These are phyloP conservation scores for Corymbia citriodora DNA, from an alignment of 441 rosid species.

Conservation along the genomic window DNA sequence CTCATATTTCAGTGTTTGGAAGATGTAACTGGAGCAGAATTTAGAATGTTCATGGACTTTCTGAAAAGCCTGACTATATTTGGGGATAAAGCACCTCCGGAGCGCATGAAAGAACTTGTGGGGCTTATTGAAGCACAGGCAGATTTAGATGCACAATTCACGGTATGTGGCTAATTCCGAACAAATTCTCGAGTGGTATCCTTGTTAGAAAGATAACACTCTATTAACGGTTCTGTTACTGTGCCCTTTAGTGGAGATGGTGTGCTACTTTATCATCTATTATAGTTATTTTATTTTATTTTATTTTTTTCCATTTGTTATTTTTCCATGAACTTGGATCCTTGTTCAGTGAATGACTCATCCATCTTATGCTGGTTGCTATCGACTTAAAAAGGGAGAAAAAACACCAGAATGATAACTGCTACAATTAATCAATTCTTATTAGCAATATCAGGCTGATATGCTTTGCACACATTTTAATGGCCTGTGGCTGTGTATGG, in stretches of 20 bases:
- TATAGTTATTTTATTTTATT: not conserved
- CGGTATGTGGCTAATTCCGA: conserved; percentile 39
- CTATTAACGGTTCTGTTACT: not conserved
- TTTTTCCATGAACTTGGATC: not conserved
- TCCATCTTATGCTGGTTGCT: not conserved
- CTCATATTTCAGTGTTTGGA: conserved; percentile 60
- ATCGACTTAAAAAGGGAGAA: not conserved
- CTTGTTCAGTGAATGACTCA: not conserved
- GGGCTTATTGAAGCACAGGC: conserved; percentile 93
- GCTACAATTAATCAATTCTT: not conserved
- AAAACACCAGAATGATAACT: not conserved
- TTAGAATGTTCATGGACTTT: conserved; percentile 98
- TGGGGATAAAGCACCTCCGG: conserved; percentile 91
- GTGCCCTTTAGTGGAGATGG: not conserved
- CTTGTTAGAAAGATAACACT: not conserved
- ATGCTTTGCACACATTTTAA: not conserved
- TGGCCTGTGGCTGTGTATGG: not conserved
- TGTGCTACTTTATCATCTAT: not conserved
- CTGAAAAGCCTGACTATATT: conserved; percentile 78
- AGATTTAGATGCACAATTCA: conserved; percentile 84
- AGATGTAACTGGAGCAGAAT: conserved; percentile 96
- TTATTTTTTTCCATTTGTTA: not conserved
- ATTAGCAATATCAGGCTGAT: not conserved
- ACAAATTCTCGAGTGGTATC: not conserved
- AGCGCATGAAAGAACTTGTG: conserved; percentile 90